Evolutionary conservation across 805 yeast genomes (phyloP).

Genomic region (Clavispora phyllophila): DNA sequence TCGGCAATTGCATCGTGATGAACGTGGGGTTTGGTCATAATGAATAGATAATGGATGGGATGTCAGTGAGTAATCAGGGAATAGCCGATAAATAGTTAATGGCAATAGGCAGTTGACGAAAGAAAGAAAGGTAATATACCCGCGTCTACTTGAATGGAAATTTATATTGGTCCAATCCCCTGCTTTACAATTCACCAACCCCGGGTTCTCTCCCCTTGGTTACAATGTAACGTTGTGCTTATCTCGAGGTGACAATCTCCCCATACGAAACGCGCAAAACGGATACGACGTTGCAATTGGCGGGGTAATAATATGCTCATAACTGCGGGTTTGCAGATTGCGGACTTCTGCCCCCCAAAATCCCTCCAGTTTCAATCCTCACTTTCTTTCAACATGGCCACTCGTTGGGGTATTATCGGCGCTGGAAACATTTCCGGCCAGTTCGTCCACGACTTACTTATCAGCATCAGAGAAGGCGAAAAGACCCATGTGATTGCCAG

Average conservation of each 20-base stretch:
- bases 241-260: not conserved
- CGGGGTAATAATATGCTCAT: not conserved
- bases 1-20: constrained; percentile 34
- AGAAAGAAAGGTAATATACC: too few species aligned
- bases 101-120: too few species aligned
- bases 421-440: constrained; percentile 46
- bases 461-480: constrained; percentile 18
- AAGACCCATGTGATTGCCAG: constrained; percentile 30
- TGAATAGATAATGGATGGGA: too few species aligned
- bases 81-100: too few species aligned
- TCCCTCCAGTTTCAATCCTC: not conserved
- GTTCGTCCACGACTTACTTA: constrained; percentile 36
- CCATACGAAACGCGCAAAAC: not conserved
- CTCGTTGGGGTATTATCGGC: constrained; percentile 45
- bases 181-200: too few species aligned
- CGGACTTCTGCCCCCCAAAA: not conserved
- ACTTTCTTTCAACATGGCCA: not conserved
- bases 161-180: too few species aligned
- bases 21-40: constrained; percentile 13
- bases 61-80: too few species aligned
- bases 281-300: not conserved
- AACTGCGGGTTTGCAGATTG: not conserved
- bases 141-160: too few species aligned
- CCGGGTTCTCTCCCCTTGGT: too few species aligned
- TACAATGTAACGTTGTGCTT: not conserved